These are phyloP conservation scores for Fragilariopsis cylindrus DNA, from an alignment of 108 stramenopile species.

Conservation along the genomic window DNA sequence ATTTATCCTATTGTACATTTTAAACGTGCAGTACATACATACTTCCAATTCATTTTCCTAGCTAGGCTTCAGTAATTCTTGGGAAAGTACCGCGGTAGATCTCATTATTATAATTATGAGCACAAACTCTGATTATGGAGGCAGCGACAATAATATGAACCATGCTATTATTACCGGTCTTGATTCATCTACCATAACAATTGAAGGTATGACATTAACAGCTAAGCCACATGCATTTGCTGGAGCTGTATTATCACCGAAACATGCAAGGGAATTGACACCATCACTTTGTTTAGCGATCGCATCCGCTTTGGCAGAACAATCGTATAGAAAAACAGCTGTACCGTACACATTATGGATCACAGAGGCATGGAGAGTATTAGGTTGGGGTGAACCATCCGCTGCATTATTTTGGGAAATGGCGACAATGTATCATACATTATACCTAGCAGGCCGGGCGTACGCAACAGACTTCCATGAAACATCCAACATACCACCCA, in stretches of 20 bases:
- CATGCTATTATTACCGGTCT: not conserved
- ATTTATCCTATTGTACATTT: too few relatives aligned
- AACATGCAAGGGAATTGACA: conserved; percentile 72
- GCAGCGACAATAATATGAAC: not conserved
- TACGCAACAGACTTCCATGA: conserved; percentile 46
- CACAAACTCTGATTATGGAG: not conserved
- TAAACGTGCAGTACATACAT: too few relatives aligned
- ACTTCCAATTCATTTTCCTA: too few relatives aligned
- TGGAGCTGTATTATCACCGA: conserved; percentile 78
- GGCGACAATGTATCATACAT: conserved; percentile 91
- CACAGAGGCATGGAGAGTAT: conserved; percentile 90
- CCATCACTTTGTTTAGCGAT: conserved; percentile 63
- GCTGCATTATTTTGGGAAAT: conserved; percentile 97
- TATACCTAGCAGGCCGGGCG: conserved; percentile 69
- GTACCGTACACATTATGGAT: conserved; percentile 86
- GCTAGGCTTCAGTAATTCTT: too few relatives aligned
- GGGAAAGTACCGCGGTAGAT: too few relatives aligned
- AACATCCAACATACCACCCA: conserved; percentile 63
- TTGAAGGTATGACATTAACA: conserved; percentile 46
- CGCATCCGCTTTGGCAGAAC: conserved; percentile 58
- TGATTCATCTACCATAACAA: not conserved
- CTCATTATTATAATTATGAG: not conserved
- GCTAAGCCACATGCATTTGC: conserved; percentile 84
- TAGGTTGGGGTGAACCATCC: conserved; percentile 85
- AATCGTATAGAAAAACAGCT: conserved; percentile 46